Evolutionary conservation across 192 early-diverging fungal genomes (phyloP).

Genomic region (Coemansia sp.): DNA sequence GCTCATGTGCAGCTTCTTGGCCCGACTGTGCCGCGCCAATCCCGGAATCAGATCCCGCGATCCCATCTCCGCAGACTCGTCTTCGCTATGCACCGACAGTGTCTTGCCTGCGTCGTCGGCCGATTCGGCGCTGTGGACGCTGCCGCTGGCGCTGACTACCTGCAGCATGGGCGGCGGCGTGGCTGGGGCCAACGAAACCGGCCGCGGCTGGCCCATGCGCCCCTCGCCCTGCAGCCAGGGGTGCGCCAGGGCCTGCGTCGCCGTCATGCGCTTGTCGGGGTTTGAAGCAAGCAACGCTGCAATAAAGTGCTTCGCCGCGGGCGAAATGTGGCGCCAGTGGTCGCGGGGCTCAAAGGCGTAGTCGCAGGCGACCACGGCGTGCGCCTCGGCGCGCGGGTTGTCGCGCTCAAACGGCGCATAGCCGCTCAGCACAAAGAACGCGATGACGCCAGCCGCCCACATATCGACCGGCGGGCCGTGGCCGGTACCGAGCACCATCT

Average conservation of each 20-base stretch:
- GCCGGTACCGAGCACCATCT: constrained; percentile 47
- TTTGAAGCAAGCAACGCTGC: constrained; percentile 60
- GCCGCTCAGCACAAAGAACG: constrained; percentile 71
- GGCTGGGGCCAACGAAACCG: no score
- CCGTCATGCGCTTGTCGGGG: constrained; percentile 69
- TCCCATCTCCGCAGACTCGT: constrained; percentile 2
- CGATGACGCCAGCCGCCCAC: constrained; percentile 77
- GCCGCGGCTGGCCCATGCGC: not conserved
- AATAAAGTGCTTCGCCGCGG: constrained; percentile 68
- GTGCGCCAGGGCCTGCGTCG: constrained; percentile 67
- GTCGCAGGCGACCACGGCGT: constrained; percentile 58
- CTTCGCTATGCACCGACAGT: not conserved
- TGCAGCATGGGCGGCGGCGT: constrained; percentile 1
- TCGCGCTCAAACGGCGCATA: constrained; percentile 65
- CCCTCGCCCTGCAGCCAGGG: constrained; percentile 60
- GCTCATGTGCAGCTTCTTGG: not conserved
- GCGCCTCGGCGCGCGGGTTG: constrained; percentile 51
- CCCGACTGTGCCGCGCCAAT: not conserved
- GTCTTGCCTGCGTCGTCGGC: not conserved
- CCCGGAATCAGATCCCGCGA: not conserved
- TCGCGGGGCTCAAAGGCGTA: constrained; percentile 60
- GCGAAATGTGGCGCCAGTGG: constrained; percentile 61
- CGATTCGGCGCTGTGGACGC: not conserved
- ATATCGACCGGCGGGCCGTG: constrained; percentile 77
- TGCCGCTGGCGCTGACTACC: not conserved